These are phyloP conservation scores for Clitopilus passeckerianus DNA, from an alignment of 768 basidiomycete species.

Conservation along the genomic window DNA sequence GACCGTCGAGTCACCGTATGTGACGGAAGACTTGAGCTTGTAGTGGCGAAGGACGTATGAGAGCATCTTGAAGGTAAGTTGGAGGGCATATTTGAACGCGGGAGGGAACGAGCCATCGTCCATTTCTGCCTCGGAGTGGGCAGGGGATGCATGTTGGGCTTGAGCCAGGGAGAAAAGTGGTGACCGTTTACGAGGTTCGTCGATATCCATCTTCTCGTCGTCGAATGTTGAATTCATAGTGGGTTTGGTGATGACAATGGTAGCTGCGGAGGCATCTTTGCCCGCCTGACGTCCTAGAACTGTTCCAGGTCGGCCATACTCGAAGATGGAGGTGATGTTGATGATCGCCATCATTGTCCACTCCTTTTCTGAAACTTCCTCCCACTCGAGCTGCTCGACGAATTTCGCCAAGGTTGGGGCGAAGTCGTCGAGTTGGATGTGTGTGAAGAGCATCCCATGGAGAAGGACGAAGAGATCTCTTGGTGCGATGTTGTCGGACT, in stretches of 20 bases:
- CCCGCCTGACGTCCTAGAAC: slow-evolving; percentile 63
- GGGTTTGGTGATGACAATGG: slow-evolving; percentile 17
- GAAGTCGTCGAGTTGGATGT: slow-evolving; percentile 93
- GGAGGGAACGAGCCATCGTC: slow-evolving; percentile 37
- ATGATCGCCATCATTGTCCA: slow-evolving; percentile 97
- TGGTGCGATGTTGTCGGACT: slow-evolving; percentile 61
- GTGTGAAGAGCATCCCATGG: slow-evolving; percentile 97
- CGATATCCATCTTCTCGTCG: slow-evolving; percentile 62
- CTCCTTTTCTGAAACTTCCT: slow-evolving; percentile 75
- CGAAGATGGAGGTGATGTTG: slow-evolving; percentile 77
- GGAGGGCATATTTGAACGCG: slow-evolving; percentile 68
- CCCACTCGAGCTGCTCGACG: slow-evolving; percentile 80
- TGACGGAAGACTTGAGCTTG: slow-evolving; percentile 48
- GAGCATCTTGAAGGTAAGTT: slow-evolving; percentile 77
- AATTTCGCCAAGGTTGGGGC: slow-evolving; percentile 75
- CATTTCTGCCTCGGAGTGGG: slow-evolving; percentile 23
- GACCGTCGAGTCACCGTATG: slow-evolving; percentile 46
- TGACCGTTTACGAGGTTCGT: slow-evolving; percentile 34
- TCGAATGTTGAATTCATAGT: slow-evolving; percentile 25
- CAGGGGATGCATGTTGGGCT: slow-evolving; percentile 22
- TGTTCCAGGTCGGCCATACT: slow-evolving; percentile 79
- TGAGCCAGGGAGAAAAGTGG: slow-evolving; percentile 15
- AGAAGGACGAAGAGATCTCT: slow-evolving; percentile 86
- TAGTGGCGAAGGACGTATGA: slow-evolving; percentile 64
- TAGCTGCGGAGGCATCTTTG: slow-evolving; percentile 34